Percentiles rank a stretch among this genome's conserved stretches.
phyloP scores from a whole-genome alignment of 768 basidiomycete species.

The Coprinopsis marcescibilis region DNA sequence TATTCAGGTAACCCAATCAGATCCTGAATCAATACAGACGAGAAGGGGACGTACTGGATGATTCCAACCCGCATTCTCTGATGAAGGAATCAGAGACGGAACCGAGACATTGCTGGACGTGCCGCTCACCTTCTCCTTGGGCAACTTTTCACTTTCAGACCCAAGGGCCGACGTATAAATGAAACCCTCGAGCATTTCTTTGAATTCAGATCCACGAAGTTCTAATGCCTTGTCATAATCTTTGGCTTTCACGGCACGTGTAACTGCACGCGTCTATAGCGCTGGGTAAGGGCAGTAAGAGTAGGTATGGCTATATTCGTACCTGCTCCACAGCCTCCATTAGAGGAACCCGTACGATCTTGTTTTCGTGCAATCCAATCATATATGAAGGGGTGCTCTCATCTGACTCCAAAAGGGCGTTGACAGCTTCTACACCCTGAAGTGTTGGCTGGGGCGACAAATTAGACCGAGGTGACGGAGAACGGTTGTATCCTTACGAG shows the following conservation, averaged over 20 bases:
- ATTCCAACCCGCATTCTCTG: conserved; percentile 77
- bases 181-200: conserved; percentile 85
- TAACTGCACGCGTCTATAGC: conserved; percentile 76
- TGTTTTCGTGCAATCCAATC: conserved; percentile 95
- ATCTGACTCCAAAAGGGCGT: conserved; percentile 77
- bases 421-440: conserved; percentile 93
- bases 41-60: conserved; percentile 64
- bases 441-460: conserved; percentile 66
- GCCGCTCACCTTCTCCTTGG: conserved; percentile 38
- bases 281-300: conserved; percentile 1
- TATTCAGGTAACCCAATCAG: conserved; percentile 24
- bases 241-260: conserved; percentile 71
- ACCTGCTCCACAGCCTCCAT: conserved; percentile 93
- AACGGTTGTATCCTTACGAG: conserved; percentile 48
- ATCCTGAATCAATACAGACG: neutral
- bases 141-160: conserved; percentile 42
- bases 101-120: neutral
- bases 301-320: conserved; percentile 3
- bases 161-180: conserved; percentile 60
- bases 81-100: conserved; percentile 11
- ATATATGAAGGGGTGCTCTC: conserved; percentile 94
- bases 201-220: conserved; percentile 87
- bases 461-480: neutral
- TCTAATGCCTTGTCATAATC: conserved; percentile 87
- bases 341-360: conserved; percentile 85